phyloP scores from a whole-genome alignment of 1,139 yeast genomes.

The Lodderomyces theae region DNA sequence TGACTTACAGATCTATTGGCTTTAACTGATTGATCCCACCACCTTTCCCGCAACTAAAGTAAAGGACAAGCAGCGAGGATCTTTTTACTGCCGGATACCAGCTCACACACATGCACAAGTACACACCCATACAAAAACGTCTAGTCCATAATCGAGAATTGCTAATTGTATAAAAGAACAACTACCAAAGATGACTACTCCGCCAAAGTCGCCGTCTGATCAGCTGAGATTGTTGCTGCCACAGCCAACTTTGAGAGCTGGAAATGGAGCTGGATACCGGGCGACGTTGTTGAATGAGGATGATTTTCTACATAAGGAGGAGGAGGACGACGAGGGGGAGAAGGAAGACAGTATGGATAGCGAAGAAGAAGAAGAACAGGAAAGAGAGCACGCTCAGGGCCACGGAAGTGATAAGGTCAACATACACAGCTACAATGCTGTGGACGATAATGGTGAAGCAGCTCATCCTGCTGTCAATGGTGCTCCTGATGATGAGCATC shows the following conservation, averaged over 20 bases:
- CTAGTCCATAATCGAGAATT: not conserved
- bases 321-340: too few species aligned
- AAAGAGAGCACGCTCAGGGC: too few species aligned
- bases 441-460: conserved; percentile 6
- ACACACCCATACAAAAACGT: too few species aligned
- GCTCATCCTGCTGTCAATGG: not conserved
- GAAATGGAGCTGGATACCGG: not conserved
- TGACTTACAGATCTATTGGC: too few species aligned
- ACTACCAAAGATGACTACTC: not conserved
- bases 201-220: not conserved
- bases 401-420: not conserved
- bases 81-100: too few species aligned
- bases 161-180: not conserved
- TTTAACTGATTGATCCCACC: too few species aligned
- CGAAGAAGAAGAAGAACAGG: conserved; percentile 4
- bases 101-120: too few species aligned
- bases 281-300: conserved; percentile 11
- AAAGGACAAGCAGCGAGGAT: too few species aligned
- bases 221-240: conserved; percentile 10
- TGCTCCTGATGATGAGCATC: conserved; percentile 1
- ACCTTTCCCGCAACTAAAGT: too few species aligned
- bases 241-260: conserved; percentile 12
- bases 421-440: conserved; percentile 3
- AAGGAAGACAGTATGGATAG: conserved; percentile 6
- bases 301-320: conserved; percentile 12